A percentile compares a stretch with the other conserved stretches of the same genome.
These are phyloP conservation scores for Rhizopogon sp. DNA, from an alignment of 768 basidiomycete species.

Conservation along the genomic window DNA sequence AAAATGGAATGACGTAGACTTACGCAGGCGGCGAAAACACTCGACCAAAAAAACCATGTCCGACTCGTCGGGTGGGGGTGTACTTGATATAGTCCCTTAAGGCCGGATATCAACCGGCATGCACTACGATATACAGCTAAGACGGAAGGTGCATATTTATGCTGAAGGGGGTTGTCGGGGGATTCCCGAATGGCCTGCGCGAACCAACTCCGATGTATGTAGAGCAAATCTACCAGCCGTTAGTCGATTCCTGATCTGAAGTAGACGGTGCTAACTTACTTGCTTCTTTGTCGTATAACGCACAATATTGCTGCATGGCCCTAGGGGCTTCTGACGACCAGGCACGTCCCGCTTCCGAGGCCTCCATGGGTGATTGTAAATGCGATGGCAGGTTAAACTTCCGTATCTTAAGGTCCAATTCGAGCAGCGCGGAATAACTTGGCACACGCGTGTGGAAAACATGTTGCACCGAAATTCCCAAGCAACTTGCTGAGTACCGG, in stretches of 20 bases:
- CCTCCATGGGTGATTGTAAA: conserved; percentile 33
- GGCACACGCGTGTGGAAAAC: conserved; percentile 34
- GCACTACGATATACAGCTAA: conserved; percentile 40
- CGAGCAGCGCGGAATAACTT: conserved; percentile 40
- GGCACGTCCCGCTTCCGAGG: conserved; percentile 23
- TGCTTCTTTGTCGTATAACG: conserved; percentile 36
- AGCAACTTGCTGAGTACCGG: conserved; percentile 39
- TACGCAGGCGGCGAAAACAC: conserved; percentile 45
- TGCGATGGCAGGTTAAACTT: conserved; percentile 42
- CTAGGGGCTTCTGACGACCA: conserved; percentile 35
- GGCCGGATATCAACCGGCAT: conserved; percentile 34
- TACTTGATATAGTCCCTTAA: conserved; percentile 31
- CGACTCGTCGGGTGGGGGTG: conserved; percentile 29
- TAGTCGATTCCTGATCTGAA: neutral
- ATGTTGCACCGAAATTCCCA: conserved; percentile 38
- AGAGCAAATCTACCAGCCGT: conserved; percentile 31
- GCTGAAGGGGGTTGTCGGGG: conserved; percentile 37
- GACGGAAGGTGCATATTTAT: conserved; percentile 43
- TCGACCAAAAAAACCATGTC: conserved; percentile 50
- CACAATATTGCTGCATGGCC: conserved; percentile 44
- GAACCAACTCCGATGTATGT: conserved; percentile 46
- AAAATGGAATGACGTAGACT: conserved; percentile 14
- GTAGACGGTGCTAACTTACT: conserved; percentile 28
- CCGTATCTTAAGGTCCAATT: conserved; percentile 47
- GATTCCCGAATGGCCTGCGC: conserved; percentile 39